Percentiles rank a stretch among this genome's conserved stretches.
These are phyloP conservation scores for Teunomyces stri DNA, from an alignment of 805 yeast species.

Conservation along the genomic window DNA sequence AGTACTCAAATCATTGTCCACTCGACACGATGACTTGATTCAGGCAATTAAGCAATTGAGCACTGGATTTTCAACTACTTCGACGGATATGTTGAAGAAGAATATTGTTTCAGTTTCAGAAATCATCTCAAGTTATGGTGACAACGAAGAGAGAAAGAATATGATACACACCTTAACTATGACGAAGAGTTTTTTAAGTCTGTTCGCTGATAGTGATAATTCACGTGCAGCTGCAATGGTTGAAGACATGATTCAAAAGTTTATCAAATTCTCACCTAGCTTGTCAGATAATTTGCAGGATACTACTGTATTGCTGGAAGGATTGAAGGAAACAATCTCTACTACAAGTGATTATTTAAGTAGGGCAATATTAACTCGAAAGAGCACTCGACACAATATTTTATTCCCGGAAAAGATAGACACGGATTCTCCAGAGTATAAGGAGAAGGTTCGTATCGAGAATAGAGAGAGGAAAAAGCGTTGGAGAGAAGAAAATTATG, in stretches of 20 bases:
- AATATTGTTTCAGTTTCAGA: conserved; percentile 14
- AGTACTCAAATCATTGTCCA: background rate
- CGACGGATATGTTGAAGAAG: background rate
- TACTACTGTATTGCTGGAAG: conserved; percentile 8
- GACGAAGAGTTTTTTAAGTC: conserved; percentile 32
- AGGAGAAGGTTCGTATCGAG: conserved; percentile 59
- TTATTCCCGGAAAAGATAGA: conserved; percentile 23
- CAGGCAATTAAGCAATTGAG: conserved; percentile 42
- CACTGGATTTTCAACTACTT: conserved; percentile 21
- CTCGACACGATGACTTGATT: conserved; percentile 20
- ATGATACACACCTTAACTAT: conserved; percentile 28
- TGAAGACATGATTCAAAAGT: conserved; percentile 21
- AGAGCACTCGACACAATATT: conserved; percentile 12
- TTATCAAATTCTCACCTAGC: conserved; percentile 6
- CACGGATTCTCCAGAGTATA: conserved; percentile 36
- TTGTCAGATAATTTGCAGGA: conserved; percentile 6
- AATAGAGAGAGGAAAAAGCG: conserved; percentile 76
- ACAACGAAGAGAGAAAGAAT: conserved; percentile 18
- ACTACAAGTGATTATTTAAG: conserved; percentile 9
- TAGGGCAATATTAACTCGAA: conserved; percentile 15
- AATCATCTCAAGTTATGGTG: conserved; percentile 20
- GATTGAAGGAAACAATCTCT: conserved; percentile 9
- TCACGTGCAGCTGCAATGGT: conserved; percentile 22
- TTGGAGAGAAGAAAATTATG: conserved; percentile 80
- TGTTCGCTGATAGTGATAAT: conserved; percentile 9